Evolutionary conservation across 345 rosid species (phyloP), one percentile per base, ranked within the genome.

Genomic region (Lepidium aucheri): DNA sequence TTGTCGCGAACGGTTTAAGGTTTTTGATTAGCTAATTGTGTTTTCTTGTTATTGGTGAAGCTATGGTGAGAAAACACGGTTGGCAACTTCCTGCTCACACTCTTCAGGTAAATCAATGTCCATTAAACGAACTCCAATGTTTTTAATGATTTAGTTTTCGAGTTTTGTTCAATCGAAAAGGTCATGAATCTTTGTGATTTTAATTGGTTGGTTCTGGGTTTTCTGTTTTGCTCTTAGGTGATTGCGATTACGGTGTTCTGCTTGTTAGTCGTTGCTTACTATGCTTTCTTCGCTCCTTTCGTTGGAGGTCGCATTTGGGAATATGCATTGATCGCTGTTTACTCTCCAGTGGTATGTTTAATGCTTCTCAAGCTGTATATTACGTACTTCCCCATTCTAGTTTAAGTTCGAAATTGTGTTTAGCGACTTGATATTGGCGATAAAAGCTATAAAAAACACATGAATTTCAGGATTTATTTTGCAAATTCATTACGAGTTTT

Each of bases 71-170:
- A 72, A 86, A 84, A 74, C 96, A 93, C 74, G 98, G 98, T 42
- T 93, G 98, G 98, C 94, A 93, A 70, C 83, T 93, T 8, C 98
- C 98, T 18, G 98, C 98, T 9, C 96, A 93, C 80, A 86, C 91
- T 26, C 80, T 82, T 53, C 97, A 93, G 91, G 98, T 86, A 74
- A n/a, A 7, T 5, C 0, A 15, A 4, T 11, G 16, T 14, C 38
- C 11, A 8, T 74, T 5, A 14, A 17, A 46, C 61, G 26, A 42
- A 13, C 42, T 58, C 30, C n/a, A 14, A 3, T 28, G 32, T 30
- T 26, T 9, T n/a, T 18, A 26, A 34, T 34, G 36, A 33, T 66
- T 28, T 54, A 47, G 38, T 34, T 22, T 22, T 54, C 46, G 9
- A 34, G 34, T 17, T 55, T 22, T 41, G 12, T 4, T 43, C 17